phyloP scores from a whole-genome alignment of 371 early-diverging fungal species.

The Dichotomocladium elegans region DNA sequence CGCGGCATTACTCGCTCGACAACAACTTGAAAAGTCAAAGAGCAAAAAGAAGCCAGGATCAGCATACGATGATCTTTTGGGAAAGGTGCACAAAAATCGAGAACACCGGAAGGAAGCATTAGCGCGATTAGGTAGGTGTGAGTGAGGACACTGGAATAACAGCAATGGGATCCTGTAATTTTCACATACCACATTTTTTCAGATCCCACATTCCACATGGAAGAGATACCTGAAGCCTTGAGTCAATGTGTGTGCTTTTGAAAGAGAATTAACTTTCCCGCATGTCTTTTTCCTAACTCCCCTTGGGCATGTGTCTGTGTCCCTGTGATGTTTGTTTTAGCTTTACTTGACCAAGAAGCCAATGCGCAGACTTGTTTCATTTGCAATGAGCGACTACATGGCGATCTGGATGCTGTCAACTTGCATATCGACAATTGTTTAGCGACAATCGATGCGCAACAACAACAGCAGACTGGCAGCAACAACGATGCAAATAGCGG shows the following conservation, averaged over 20 bases:
- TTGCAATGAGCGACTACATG: constrained; percentile 60
- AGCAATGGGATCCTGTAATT: too few species aligned
- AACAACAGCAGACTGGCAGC: constrained; percentile 1
- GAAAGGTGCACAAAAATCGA: constrained; percentile 36
- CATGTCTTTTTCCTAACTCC: too few species aligned
- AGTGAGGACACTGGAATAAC: constrained; percentile 4
- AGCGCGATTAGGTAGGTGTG: constrained; percentile 7
- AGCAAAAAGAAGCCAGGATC: constrained; percentile 33
- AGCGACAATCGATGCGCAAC: constrained; percentile 17
- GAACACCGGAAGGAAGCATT: constrained; percentile 16
- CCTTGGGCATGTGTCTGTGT: neutral
- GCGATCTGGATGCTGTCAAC: constrained; percentile 60
- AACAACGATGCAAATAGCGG: neutral
- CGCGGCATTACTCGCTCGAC: constrained; percentile 53
- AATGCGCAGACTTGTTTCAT: constrained; percentile 63
- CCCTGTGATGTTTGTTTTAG: neutral
- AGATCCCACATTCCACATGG: neutral
- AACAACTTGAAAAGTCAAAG: constrained; percentile 36
- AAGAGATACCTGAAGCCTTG: neutral
- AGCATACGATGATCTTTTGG: constrained; percentile 40
- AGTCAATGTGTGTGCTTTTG: constrained; percentile 2
- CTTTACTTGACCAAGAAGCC: neutral
- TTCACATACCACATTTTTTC: too few species aligned
- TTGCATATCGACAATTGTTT: constrained; percentile 72
- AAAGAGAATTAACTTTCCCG: too few species aligned